A percentile compares a stretch with the other conserved stretches of the same genome.
These are phyloP conservation scores for Lasiodiplodia gonubiensis DNA, from an alignment of 2,329 filamentous ascomycete genomes.

Conservation along the genomic window DNA sequence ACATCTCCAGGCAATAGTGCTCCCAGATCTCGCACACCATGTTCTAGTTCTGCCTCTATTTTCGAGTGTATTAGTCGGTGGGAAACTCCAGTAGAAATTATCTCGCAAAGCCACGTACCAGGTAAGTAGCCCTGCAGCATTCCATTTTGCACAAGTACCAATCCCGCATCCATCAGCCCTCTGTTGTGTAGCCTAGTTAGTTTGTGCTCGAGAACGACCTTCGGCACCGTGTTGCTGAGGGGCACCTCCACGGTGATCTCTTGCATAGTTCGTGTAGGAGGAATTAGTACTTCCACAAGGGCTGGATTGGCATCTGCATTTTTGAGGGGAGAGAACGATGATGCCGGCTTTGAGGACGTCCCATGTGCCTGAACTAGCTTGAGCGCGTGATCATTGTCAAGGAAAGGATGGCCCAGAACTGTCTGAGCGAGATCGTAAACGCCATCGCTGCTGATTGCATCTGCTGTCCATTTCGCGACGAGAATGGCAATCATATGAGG, in stretches of 20 bases:
- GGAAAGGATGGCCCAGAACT: slow-evolving; percentile 64
- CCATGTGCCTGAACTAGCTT: slow-evolving; percentile 44
- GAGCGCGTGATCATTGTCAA: slow-evolving; percentile 59
- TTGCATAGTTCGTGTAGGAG: slow-evolving; percentile 60
- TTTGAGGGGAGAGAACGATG: neutral
- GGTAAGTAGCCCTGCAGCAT: slow-evolving; percentile 63
- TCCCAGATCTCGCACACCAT: slow-evolving; percentile 50
- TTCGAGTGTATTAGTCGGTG: neutral
- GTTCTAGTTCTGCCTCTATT: slow-evolving; percentile 58
- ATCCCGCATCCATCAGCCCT: slow-evolving; percentile 63
- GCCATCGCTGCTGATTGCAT: slow-evolving; percentile 58
- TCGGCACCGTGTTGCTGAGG: slow-evolving; percentile 50
- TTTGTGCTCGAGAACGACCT: slow-evolving; percentile 52
- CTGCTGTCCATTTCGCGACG: slow-evolving; percentile 64
- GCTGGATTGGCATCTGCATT: neutral
- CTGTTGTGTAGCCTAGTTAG: slow-evolving; percentile 54
- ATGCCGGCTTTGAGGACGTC: neutral
- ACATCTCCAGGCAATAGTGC: slow-evolving; percentile 41
- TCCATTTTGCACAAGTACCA: slow-evolving; percentile 58
- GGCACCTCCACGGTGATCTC: slow-evolving; percentile 61
- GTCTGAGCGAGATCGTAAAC: slow-evolving; percentile 67
- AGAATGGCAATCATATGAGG: slow-evolving; percentile 66
- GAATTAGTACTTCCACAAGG: slow-evolving; percentile 51
- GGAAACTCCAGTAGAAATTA: slow-evolving; percentile 26
- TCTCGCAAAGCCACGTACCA: neutral